These are phyloP conservation scores for Laburnicola sp. DNA, from an alignment of 2,329 filamentous ascomycete species.

Conservation along the genomic window DNA sequence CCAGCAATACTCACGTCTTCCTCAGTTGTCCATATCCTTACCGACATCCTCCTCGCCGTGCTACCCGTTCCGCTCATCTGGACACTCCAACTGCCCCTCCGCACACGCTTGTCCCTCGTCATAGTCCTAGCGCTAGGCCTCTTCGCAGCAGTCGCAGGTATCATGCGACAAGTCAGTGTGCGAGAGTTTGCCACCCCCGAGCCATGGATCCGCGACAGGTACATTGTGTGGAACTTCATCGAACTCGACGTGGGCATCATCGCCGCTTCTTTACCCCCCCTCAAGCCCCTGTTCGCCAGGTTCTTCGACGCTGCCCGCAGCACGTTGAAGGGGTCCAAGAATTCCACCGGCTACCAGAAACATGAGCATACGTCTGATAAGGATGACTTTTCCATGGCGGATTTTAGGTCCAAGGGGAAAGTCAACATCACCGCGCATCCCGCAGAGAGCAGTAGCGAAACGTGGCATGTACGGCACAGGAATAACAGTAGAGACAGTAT, in stretches of 20 bases:
- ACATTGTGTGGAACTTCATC: constrained; percentile 53
- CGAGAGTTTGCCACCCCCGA: constrained; percentile 42
- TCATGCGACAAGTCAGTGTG: constrained; percentile 47
- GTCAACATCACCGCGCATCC: no score
- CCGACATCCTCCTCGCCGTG: constrained; percentile 48
- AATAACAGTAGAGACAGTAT: no score
- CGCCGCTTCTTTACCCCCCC: constrained; percentile 48
- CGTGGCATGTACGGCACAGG: no score
- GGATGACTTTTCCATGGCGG: no score
- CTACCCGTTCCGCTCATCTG: constrained; percentile 51
- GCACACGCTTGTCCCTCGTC: constrained; percentile 47
- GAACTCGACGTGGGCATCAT: constrained; percentile 52
- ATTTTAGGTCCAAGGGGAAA: no score
- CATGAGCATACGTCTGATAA: no score
- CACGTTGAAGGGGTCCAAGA: no score
- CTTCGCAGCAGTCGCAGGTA: constrained; percentile 49
- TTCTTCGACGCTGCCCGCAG: constrained; percentile 34
- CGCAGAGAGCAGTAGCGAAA: no score
- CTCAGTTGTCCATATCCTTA: constrained; percentile 44
- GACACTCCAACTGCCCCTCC: constrained; percentile 48
- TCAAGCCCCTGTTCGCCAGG: constrained; percentile 44
- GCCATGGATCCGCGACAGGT: constrained; percentile 43
- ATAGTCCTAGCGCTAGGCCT: constrained; percentile 45
- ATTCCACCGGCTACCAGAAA: no score
- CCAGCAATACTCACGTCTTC: constrained; percentile 5